Evolutionary conservation across 305 asterid species (phyloP).

Genomic region (Solanum hybrid): DNA sequence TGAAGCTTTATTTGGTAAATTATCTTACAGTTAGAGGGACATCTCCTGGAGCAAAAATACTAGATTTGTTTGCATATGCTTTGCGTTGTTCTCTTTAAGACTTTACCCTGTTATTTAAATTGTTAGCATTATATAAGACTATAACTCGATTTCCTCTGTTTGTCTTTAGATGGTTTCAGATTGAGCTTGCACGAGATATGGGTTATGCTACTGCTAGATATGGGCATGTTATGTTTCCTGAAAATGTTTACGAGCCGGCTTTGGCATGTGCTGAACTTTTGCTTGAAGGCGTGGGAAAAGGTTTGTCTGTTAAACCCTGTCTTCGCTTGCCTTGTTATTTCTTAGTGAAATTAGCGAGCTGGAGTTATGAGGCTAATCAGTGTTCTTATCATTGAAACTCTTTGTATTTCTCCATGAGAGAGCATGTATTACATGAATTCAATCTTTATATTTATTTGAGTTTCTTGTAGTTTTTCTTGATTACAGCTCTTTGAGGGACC

Average conservation of each 20-base stretch:
- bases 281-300: constrained; percentile 93
- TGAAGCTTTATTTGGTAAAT: background rate
- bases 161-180: constrained; percentile 78
- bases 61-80: background rate
- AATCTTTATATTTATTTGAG: background rate
- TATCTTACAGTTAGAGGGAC: background rate
- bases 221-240: constrained; percentile 98
- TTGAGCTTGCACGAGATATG: constrained; percentile 93
- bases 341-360: background rate
- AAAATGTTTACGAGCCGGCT: constrained; percentile 94
- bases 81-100: background rate
- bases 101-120: background rate
- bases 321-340: background rate
- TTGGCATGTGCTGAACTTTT: constrained; percentile 75
- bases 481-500: background rate
- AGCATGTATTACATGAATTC: background rate
- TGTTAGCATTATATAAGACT: constrained; percentile 1
- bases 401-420: background rate
- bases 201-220: constrained; percentile 93
- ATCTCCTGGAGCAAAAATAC: background rate
- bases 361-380: background rate
- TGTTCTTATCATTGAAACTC: background rate
- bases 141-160: constrained; percentile 39
- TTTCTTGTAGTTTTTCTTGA: background rate
- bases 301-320: constrained; percentile 23